These are phyloP conservation scores for Lavandula angustifolia DNA, from an alignment of 257 asterid genomes.

Conservation along the genomic window DNA sequence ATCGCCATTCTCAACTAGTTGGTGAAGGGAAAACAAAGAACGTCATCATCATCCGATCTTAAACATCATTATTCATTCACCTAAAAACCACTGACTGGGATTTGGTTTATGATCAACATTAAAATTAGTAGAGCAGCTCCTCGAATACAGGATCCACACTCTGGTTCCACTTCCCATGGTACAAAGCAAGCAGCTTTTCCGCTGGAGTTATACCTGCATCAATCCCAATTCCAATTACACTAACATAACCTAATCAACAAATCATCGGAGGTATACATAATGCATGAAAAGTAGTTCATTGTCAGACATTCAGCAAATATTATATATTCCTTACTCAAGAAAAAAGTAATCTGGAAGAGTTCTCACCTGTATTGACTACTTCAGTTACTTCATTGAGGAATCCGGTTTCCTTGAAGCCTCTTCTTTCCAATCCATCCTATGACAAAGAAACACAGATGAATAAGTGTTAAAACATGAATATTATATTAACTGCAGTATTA, in stretches of 20 bases:
- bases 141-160: constrained; percentile 82
- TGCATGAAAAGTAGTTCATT: neutral
- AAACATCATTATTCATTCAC: too few relatives aligned
- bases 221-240: constrained; percentile 5
- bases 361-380: constrained; percentile 78
- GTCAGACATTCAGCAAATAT: neutral
- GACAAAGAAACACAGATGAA: constrained; percentile 23
- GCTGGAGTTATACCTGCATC: constrained; percentile 85
- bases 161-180: constrained; percentile 91
- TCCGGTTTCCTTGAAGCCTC: constrained; percentile 94
- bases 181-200: constrained; percentile 80
- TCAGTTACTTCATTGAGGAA: constrained; percentile 82
- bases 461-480: too few relatives aligned
- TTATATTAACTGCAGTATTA: too few relatives aligned
- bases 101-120: too few relatives aligned
- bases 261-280: too few relatives aligned
- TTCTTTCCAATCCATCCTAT: constrained; percentile 94
- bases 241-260: neutral
- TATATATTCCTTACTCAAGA: neutral
- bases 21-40: too few relatives aligned
- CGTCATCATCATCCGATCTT: too few relatives aligned
- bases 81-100: too few relatives aligned
- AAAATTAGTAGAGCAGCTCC: constrained; percentile 88
- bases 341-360: too few relatives aligned
- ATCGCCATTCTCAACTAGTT: too few relatives aligned